phyloP scores from a whole-genome alignment of 768 basidiomycete genomes.

The Podaxis sp. region DNA sequence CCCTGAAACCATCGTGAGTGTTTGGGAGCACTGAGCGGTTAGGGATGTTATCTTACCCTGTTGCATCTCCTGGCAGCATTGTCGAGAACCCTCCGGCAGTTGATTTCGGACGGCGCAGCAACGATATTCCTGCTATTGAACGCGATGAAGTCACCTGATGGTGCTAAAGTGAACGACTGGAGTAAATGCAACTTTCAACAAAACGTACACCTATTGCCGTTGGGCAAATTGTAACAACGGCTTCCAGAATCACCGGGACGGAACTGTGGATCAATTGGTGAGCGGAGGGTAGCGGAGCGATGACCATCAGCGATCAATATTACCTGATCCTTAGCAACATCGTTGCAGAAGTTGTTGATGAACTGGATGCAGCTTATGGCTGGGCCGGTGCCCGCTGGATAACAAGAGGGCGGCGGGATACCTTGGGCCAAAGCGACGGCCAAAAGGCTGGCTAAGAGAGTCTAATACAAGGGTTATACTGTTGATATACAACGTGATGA shows the following conservation, averaged over 20 bases:
- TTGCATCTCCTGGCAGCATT: not conserved
- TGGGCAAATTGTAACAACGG: constrained; percentile 6
- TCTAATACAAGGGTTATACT: not conserved
- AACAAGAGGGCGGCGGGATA: not conserved
- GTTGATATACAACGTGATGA: not conserved
- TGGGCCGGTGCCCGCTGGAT: not conserved
- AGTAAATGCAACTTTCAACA: not conserved
- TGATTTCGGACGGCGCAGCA: not conserved
- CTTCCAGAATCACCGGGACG: not conserved
- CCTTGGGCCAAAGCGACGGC: not conserved
- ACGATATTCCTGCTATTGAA: not conserved
- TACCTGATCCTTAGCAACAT: not conserved
- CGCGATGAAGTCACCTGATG: constrained; percentile 1
- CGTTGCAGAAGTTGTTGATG: not conserved
- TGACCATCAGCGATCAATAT: not conserved
- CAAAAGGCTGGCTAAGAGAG: not conserved
- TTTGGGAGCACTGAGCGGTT: not conserved
- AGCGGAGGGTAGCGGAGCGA: not conserved
- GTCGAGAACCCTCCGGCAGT: not conserved
- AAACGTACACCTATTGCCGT: not conserved
- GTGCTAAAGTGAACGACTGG: not conserved
- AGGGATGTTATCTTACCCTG: not conserved
- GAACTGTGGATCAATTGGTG: not conserved
- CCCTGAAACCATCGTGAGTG: not conserved
- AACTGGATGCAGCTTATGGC: not conserved